phyloP scores from a whole-genome alignment of 306 rosid species.

The Prunus fruticosa region DNA sequence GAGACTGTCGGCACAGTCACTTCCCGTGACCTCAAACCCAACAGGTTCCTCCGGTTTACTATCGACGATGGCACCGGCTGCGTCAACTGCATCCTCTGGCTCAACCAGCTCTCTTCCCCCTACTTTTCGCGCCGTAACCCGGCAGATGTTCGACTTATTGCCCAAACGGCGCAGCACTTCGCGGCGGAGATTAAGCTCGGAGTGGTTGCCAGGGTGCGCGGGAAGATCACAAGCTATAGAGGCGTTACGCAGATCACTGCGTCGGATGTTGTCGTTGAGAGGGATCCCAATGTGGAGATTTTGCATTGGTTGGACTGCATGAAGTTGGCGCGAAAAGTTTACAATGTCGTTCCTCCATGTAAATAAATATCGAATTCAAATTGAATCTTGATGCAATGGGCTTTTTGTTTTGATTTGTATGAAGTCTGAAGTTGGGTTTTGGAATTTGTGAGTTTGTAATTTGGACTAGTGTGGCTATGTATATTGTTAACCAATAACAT shows the following conservation, averaged over 20 bases:
- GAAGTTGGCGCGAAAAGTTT: conserved; percentile 59
- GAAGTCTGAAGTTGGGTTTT: neutral
- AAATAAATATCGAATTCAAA: neutral
- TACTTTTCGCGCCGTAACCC: conserved; percentile 47
- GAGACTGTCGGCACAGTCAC: conserved; percentile 62
- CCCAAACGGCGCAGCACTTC: conserved; percentile 32
- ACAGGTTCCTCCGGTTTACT: conserved; percentile 48
- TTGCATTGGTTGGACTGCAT: conserved; percentile 74
- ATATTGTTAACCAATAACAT: neutral
- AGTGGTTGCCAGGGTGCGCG: conserved; percentile 63
- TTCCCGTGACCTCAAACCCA: conserved; percentile 47
- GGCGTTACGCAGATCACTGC: conserved; percentile 68
- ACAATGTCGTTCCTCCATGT: conserved; percentile 22
- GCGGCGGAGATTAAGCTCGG: conserved; percentile 39
- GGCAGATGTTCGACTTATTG: conserved; percentile 39
- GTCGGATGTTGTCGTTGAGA: conserved; percentile 63
- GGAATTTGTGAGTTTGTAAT: neutral
- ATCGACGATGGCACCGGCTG: conserved; percentile 72
- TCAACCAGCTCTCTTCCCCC: conserved; percentile 57
- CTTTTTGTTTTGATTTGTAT: neutral
- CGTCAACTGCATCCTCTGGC: conserved; percentile 78
- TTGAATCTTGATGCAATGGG: neutral
- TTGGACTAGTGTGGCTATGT: neutral
- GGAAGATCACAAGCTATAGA: conserved; percentile 40
- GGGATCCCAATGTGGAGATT: conserved; percentile 69